Evolutionary conservation across 768 basidiomycete species (phyloP).

Genomic region (Boletus sensibilis): DNA sequence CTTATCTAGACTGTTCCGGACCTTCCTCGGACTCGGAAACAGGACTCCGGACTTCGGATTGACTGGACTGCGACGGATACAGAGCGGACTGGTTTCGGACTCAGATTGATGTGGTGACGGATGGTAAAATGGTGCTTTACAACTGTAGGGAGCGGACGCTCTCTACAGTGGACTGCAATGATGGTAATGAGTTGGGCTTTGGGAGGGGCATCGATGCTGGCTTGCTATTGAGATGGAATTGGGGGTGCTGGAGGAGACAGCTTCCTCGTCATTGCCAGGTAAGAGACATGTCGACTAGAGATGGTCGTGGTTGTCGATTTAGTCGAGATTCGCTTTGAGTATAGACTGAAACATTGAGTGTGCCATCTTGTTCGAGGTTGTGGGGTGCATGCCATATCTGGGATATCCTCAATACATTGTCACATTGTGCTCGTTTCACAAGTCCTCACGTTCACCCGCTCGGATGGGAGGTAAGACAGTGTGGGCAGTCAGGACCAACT

Average conservation of each 20-base stretch:
- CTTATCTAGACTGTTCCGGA: no score
- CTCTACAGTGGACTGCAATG: no score
- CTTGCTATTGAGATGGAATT: not conserved
- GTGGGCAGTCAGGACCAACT: no score
- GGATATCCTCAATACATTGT: not conserved
- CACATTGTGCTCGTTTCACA: not conserved
- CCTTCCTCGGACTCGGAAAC: no score
- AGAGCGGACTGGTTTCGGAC: no score
- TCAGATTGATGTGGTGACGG: no score
- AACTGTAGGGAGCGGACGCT: no score
- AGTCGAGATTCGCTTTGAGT: no score
- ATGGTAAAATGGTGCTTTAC: no score
- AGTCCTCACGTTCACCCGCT: not conserved
- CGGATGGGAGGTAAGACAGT: not conserved
- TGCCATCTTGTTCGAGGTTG: not conserved
- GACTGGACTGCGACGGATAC: no score
- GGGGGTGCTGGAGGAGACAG: not conserved
- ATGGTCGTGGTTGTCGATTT: not conserved
- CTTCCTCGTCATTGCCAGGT: conserved; percentile 8
- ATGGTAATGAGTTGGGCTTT: conserved; percentile 44
- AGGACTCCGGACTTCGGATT: no score
- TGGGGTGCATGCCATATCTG: no score
- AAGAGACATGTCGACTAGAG: conserved; percentile 18
- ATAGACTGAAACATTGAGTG: not conserved
- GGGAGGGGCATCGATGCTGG: conserved; percentile 33